Percentiles rank a stretch among this genome's conserved stretches.
These are phyloP conservation scores for Phytomonas francai DNA, from an alignment of 208 protist genomes.

Conservation along the genomic window DNA sequence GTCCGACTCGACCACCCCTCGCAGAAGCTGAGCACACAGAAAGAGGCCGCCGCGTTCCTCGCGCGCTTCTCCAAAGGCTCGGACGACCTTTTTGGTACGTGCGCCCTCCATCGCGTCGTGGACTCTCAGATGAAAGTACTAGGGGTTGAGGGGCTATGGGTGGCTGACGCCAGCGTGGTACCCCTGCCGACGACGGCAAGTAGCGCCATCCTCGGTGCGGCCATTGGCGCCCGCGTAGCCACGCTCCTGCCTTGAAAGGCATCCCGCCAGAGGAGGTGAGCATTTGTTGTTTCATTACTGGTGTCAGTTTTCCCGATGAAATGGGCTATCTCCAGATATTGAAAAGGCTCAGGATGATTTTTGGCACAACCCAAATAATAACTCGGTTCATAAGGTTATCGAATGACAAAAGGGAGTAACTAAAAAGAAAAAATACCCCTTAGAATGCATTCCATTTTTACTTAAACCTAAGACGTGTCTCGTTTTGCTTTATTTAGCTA, in stretches of 20 bases:
- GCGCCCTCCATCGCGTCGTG: constrained; percentile 60
- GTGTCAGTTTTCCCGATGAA: neutral
- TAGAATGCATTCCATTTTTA: neutral
- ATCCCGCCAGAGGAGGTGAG: neutral
- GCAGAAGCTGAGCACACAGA: constrained; percentile 30
- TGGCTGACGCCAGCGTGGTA: constrained; percentile 67
- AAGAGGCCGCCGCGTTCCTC: constrained; percentile 47
- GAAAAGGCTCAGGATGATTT: neutral
- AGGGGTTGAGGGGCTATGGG: constrained; percentile 43
- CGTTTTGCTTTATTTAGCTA: neutral
- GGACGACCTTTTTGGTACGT: constrained; percentile 60
- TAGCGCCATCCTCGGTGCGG: constrained; percentile 41
- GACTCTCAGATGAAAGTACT: constrained; percentile 36
- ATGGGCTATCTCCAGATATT: neutral
- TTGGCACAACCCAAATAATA: neutral
- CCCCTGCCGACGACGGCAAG: constrained; percentile 58
- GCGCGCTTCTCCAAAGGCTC: constrained; percentile 28
- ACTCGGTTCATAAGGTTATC: neutral
- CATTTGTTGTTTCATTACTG: neutral
- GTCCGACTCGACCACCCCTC: constrained; percentile 28
- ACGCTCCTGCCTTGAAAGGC: constrained; percentile 14
- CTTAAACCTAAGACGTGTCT: neutral
- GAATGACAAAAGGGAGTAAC: neutral
- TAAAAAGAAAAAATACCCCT: neutral
- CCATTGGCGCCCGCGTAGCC: constrained; percentile 50